Base-by-base conservation (phyloP, 306 rosid genomes). In the Lathyrus sativus region DNA sequence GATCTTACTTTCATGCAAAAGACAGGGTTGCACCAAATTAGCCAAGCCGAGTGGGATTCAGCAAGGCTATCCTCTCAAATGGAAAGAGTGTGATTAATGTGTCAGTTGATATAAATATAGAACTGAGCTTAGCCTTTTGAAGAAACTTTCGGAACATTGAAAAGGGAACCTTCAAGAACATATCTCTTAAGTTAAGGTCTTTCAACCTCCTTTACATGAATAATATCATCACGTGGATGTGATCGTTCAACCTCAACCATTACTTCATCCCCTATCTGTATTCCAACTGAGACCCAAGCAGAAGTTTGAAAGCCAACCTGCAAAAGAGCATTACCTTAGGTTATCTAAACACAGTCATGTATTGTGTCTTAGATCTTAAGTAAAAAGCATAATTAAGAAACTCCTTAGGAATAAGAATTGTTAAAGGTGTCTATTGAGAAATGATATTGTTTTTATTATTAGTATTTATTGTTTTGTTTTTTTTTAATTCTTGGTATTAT, bases 291-390 rank as follows among this genome's bases (percentile, higher is more conserved):
- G 61, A 95, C 85, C 89, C 88, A 87, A 9, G 81, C 76, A 43
- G 97, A 82, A 65, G 86, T 82, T 85, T 95, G 97, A 72, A 88
- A 62, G 39, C 97, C 97, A 78, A 90, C 91, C 99, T 90, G 85
- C 79, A 85, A 71, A 81, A 0, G 49, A 67, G 39, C 6, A 61
- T 44, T 54, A 62, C 4, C 7, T 7, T 11, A 38, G 12, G 61
- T 48, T 38, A 29, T 49, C 64, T 50, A 29, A 46, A 71, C 62
- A 54, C 13, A 22, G 7, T 26, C 64, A 10, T 14, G 13, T 26
- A 37, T 56, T 11, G 17, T 26, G 10, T 12, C 38, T 26, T 26
- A 37, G 29, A 60, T 60, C 29, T 37, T 5, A 37, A 37, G 14
- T 60, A 37, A 60, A 38, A 60, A 37, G 8, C 45, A 37, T 10